These are phyloP conservation scores for Mycena sanguinolenta DNA, from an alignment of 768 basidiomycete genomes.

Conservation along the genomic window DNA sequence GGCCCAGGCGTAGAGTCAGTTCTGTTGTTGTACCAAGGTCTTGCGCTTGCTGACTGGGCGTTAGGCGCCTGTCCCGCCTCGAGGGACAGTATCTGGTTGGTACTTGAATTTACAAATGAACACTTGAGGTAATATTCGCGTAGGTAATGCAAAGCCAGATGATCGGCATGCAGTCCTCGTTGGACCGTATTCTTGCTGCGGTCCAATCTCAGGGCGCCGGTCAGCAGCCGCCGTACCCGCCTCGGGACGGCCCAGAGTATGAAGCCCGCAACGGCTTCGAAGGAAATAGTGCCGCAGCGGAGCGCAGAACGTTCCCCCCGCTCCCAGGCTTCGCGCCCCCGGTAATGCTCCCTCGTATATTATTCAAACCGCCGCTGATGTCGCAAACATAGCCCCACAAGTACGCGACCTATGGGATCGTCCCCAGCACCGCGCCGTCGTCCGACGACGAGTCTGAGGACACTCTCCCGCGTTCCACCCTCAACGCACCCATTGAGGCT, in stretches of 20 bases:
- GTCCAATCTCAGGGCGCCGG: slow-evolving; percentile 57
- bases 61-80: slow-evolving; percentile 83
- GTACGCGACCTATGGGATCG: slow-evolving; percentile 92
- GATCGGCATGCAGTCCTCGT: slow-evolving; percentile 93
- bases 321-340: slow-evolving; percentile 94
- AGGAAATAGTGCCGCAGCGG: slow-evolving; percentile 47
- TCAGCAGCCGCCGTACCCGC: slow-evolving; percentile 43
- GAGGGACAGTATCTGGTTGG: slow-evolving; percentile 88
- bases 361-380: slow-evolving; percentile 28
- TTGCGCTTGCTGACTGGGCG: slow-evolving; percentile 30
- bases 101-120: slow-evolving; percentile 18
- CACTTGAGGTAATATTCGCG: slow-evolving; percentile 8
- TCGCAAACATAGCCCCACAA: slow-evolving; percentile 58
- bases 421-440: slow-evolving; percentile 85
- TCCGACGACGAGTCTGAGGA: slow-evolving; percentile 95
- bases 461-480: slow-evolving; percentile 82
- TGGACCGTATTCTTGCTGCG: slow-evolving; percentile 84
- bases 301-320: slow-evolving; percentile 76
- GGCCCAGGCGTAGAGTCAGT: slow-evolving; percentile 82
- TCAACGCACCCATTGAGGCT: slow-evolving; percentile 95
- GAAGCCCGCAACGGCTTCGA: slow-evolving; percentile 59
- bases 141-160: slow-evolving; percentile 93
- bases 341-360: slow-evolving; percentile 59
- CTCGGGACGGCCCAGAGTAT: slow-evolving; percentile 50
- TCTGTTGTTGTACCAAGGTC: too few species aligned